Evolutionary conservation across 2,329 filamentous ascomycete genomes (phyloP), one percentile per base, ranked within the genome.

Genomic region (Fusarium sp.): DNA sequence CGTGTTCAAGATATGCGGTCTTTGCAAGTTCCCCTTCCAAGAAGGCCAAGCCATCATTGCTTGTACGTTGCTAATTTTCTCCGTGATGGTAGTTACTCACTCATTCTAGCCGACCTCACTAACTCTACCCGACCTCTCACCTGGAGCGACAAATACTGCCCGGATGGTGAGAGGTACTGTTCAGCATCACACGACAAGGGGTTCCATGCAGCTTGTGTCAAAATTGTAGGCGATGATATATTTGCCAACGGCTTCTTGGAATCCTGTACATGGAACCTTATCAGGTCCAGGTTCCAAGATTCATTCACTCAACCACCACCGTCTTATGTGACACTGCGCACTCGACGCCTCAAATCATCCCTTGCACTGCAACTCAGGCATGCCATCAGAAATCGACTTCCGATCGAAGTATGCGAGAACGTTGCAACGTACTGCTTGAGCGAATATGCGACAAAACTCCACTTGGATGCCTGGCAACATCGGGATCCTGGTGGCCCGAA

Each of bases 231-330:
- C 9, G 13, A 31, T 29, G 1, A 4, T 13, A 6, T 47, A 10
- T 31, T 47, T 31, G 20, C 0, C 4, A n/a, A 31, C 3, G 45
- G 20, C 8, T 47, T 47, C 2, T 9, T 47, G 3, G 18, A 47
- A n/a, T 47, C 45, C 4, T 47, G 45, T 14, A n/a, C 45, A n/a
- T 31, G 27, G 27, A 33, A 49, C 29, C 46, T 33, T 3, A 1
- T 2, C 1, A 0, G 7, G 46, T 11, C 11, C 44, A 2, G 0
- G 2, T 46, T 46, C 13, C 5, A 29, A 13, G 0, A 0, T 13
- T 33, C 29, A 6, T 33, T 9, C 15, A 22, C 7, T 13, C 29
- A 33, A 18, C 46, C 46, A 12, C 46, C 46, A n/a, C 29, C 29
- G 15, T 49, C 46, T 22, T 9, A 4, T 22, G 10, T 33, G 8